Evolutionary conservation across 2,329 filamentous ascomycete genomes (phyloP).

Genomic region (Aspergillus sergii): DNA sequence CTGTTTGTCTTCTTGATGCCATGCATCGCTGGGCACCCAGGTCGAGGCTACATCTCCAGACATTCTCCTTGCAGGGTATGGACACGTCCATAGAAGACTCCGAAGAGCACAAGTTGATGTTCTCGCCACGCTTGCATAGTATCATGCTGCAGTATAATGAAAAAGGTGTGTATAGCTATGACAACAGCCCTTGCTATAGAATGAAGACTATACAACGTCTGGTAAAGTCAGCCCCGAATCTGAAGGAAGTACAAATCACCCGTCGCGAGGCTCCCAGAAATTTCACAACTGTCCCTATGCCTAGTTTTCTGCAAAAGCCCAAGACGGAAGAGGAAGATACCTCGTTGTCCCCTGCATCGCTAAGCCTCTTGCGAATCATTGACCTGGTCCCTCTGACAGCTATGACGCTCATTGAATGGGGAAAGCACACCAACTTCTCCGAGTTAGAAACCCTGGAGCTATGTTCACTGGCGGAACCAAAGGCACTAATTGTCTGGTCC

Average conservation of each 20-base stretch:
- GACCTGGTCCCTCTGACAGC: background rate
- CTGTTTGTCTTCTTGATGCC: background rate
- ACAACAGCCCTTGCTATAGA: background rate
- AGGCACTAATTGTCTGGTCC: background rate
- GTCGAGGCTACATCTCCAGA: background rate
- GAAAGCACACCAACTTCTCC: background rate
- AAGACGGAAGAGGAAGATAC: background rate
- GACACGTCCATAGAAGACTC: background rate
- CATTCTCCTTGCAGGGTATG: background rate
- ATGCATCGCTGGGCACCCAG: background rate
- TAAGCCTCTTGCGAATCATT: background rate
- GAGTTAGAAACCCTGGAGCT: background rate
- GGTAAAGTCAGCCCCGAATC: background rate
- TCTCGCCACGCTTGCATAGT: background rate
- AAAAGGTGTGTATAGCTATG: background rate
- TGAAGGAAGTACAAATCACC: background rate
- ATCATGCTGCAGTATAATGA: background rate
- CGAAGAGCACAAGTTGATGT: background rate
- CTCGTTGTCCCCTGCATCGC: background rate
- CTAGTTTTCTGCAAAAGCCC: background rate
- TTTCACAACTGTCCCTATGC: background rate
- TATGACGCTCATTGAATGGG: background rate
- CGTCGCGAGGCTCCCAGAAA: background rate
- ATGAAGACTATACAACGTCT: background rate
- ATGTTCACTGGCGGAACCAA: background rate